phyloP scores from a whole-genome alignment of 2,329 filamentous ascomycete genomes.

The Corynespora cassiicola region DNA sequence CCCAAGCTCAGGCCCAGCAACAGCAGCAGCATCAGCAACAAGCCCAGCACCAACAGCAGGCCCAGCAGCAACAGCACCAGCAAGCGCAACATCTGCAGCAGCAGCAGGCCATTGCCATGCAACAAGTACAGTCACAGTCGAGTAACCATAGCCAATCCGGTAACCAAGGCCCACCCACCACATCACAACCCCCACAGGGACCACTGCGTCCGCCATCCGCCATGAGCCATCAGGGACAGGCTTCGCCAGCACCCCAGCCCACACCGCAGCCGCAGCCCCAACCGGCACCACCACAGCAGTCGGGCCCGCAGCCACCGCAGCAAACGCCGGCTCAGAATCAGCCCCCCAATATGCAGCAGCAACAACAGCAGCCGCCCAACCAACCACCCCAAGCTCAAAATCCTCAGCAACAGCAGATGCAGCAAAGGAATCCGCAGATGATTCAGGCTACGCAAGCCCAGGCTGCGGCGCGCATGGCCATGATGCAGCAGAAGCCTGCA shows the following conservation, averaged over 20 bases:
- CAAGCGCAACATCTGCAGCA: slow-evolving; percentile 52
- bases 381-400: slow-evolving; percentile 31
- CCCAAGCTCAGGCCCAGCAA: slow-evolving; percentile 49
- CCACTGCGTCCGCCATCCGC: slow-evolving; percentile 47
- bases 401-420: slow-evolving; percentile 30
- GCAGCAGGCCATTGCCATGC: slow-evolving; percentile 53
- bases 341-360: slow-evolving; percentile 37
- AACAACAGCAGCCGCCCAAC: slow-evolving; percentile 40
- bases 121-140: slow-evolving; percentile 56
- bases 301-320: slow-evolving; percentile 52
- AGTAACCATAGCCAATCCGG: slow-evolving; percentile 56
- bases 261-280: slow-evolving; percentile 46
- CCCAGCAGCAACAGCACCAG: slow-evolving; percentile 54
- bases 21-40: slow-evolving; percentile 51
- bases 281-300: slow-evolving; percentile 46
- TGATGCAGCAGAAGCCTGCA: slow-evolving; percentile 36
- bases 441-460: slow-evolving; percentile 20
- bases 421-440: slow-evolving; percentile 19
- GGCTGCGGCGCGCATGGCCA: slow-evolving; percentile 33
- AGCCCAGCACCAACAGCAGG: slow-evolving; percentile 22
- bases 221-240: slow-evolving; percentile 47
- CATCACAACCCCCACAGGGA: slow-evolving; percentile 43
- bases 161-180: slow-evolving; percentile 44
- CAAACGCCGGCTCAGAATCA: slow-evolving; percentile 49
- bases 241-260: slow-evolving; percentile 45